Evolutionary conservation across 768 basidiomycete genomes (phyloP).

Genomic region (Flagelloscypha sp.): DNA sequence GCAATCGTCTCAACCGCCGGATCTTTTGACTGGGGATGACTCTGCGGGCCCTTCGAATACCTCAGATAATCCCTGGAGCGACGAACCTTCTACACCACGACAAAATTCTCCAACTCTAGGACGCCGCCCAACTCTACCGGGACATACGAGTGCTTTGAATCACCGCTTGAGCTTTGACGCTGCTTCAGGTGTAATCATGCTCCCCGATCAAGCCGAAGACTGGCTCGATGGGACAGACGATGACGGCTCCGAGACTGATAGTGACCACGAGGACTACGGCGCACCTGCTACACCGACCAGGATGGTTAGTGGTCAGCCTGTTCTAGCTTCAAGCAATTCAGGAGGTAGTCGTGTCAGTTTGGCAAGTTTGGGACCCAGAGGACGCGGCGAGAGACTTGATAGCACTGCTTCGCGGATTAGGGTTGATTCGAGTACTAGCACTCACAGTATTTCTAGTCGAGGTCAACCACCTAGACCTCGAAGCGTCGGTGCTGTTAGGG

Average conservation of each 20-base stretch:
- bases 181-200: slow-evolving; percentile 80
- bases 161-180: slow-evolving; percentile 80
- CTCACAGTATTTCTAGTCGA: too few relatives aligned
- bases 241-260: slow-evolving; percentile 28
- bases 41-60: slow-evolving; percentile 18
- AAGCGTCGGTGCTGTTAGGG: too few relatives aligned
- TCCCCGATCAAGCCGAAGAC: slow-evolving; percentile 61
- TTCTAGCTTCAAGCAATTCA: slow-evolving; percentile 2
- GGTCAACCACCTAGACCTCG: slow-evolving; percentile 2
- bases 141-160: slow-evolving; percentile 23
- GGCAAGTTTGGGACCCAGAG: too few relatives aligned
- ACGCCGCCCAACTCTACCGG: slow-evolving; percentile 9
- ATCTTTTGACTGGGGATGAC: slow-evolving; percentile 13
- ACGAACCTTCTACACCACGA: slow-evolving; percentile 30
- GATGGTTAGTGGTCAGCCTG: slow-evolving; percentile 14
- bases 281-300: slow-evolving; percentile 12
- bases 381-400: too few relatives aligned
- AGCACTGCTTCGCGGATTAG: too few relatives aligned
- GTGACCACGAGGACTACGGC: slow-evolving; percentile 39
- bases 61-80: slow-evolving; percentile 55
- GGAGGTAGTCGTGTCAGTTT: slow-evolving; percentile 1
- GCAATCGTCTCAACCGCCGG: too few relatives aligned
- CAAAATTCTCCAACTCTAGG: slow-evolving; percentile 17
- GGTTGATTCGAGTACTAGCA: too few relatives aligned
- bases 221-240: slow-evolving; percentile 53